Evolutionary conservation across 1,139 yeast genomes (phyloP).

Genomic region (Meyerozyma carpophila): DNA sequence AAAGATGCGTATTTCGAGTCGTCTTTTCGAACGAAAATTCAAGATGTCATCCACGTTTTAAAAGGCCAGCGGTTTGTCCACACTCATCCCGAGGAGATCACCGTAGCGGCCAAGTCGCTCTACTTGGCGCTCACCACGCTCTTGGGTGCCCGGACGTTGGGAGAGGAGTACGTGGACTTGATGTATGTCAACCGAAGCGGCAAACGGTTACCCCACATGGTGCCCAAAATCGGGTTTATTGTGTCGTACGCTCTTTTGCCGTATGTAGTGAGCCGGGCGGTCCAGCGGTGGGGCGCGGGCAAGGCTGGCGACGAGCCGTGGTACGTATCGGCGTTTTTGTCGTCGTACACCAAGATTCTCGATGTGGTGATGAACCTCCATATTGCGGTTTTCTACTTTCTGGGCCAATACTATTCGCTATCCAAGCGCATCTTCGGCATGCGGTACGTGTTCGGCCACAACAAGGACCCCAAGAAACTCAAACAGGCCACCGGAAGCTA

Average conservation of each 20-base stretch:
- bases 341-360: constrained; percentile 39
- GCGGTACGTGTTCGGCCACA: constrained; percentile 71
- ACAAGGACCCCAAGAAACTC: constrained; percentile 41
- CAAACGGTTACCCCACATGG: constrained; percentile 41
- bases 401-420: constrained; percentile 73
- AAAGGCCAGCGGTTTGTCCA: constrained; percentile 70
- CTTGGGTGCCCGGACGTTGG: constrained; percentile 74
- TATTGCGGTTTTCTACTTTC: constrained; percentile 74
- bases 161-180: constrained; percentile 91
- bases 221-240: constrained; percentile 48
- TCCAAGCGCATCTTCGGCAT: constrained; percentile 75
- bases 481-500: constrained; percentile 52
- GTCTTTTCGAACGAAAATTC: constrained; percentile 48
- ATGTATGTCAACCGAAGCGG: constrained; percentile 58
- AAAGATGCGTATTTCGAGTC: constrained; percentile 75
- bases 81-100: constrained; percentile 57
- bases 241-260: constrained; percentile 55
- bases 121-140: constrained; percentile 72
- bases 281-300: constrained; percentile 19
- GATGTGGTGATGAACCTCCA: constrained; percentile 61
- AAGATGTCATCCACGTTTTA: constrained; percentile 48
- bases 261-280: constrained; percentile 35
- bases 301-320: constrained; percentile 16
- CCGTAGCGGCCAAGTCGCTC: constrained; percentile 50
- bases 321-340: constrained; percentile 16